phyloP scores from a whole-genome alignment of 139 green algal species.

The Mesostigma viride region DNA sequence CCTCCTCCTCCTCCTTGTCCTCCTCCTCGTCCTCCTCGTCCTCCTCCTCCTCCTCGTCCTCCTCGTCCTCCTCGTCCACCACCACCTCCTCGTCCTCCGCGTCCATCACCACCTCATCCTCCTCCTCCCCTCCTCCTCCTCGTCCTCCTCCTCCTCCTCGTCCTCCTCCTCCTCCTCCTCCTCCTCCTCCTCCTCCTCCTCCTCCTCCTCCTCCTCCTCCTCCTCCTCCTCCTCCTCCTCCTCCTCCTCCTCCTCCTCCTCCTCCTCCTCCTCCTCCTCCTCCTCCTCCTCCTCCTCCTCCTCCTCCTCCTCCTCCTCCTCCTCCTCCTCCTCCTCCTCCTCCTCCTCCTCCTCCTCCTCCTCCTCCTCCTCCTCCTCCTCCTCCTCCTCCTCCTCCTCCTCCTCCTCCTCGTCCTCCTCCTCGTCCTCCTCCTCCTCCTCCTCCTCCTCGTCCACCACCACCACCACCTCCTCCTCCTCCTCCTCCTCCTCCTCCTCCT shows the following conservation, averaged over 20 bases:
- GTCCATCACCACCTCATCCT: too few relatives aligned
- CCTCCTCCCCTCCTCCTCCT: background rate
- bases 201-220: background rate
- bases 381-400: background rate
- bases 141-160: background rate
- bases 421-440: background rate
- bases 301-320: constrained; percentile 1
- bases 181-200: constrained; percentile 1
- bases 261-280: background rate
- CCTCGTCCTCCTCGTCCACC: background rate
- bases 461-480: background rate
- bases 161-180: constrained; percentile 1
- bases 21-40: background rate
- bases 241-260: constrained; percentile 1
- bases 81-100: too few relatives aligned
- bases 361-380: constrained; percentile 1
- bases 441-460: background rate
- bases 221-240: constrained; percentile 1
- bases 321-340: background rate
- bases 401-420: background rate
- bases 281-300: constrained; percentile 1
- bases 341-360: constrained; percentile 1
- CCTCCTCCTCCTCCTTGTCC: background rate
- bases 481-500: background rate
- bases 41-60: background rate